Base-by-base conservation (phyloP, 2,329 filamentous ascomycete species). In the Aspergillus phoenicis region DNA sequence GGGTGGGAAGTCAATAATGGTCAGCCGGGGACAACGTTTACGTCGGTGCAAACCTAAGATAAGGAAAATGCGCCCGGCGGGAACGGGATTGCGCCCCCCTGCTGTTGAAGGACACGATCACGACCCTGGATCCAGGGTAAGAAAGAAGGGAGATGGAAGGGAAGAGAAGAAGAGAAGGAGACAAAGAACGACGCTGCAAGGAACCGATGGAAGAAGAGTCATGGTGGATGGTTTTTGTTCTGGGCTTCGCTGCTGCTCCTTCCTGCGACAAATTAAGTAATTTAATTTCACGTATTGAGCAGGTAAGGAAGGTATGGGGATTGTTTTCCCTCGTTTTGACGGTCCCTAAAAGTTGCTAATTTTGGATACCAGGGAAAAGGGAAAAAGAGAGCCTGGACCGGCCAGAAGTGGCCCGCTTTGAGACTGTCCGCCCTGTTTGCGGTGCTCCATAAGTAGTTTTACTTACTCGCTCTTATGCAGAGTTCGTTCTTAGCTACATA, bases 41-140 rank as follows among this genome's bases (percentile, higher is more conserved):
- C 28, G n/a, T 30, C 26, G 24, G 47, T 28, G 47, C 47, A 51
- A 51, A 45, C 41, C 41, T 45, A 45, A 51, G 47, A 51, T 51
- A 51, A 51, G 47, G 26, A 28, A 51, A 51, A 30, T 30, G 47
- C 24, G 26, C 26, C 26, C 47, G 17, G 28, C 26, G 26, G 26
- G 47, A 17, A n/a, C 26, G 26, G 26, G 26, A 26, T 28, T 30
- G 33, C 33, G 33, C 33, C 33, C 33, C 30, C 47, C n/a, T 51
- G 47, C 47, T 45, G 33, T 22, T 22, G 47, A 51, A 51, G 26
- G 6, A 51, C 24, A n/a, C n/a, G 47, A 51, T 51, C 47, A 51
- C 45, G 24, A 24, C 15, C 20, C 15, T 17, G 45, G n/a, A 30
- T 13, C 13, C 45, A 49, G 45, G 24, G 13, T 15, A 13, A 24